These are phyloP conservation scores for Backusella circina DNA, from an alignment of 192 early-diverging fungal species.

Conservation along the genomic window DNA sequence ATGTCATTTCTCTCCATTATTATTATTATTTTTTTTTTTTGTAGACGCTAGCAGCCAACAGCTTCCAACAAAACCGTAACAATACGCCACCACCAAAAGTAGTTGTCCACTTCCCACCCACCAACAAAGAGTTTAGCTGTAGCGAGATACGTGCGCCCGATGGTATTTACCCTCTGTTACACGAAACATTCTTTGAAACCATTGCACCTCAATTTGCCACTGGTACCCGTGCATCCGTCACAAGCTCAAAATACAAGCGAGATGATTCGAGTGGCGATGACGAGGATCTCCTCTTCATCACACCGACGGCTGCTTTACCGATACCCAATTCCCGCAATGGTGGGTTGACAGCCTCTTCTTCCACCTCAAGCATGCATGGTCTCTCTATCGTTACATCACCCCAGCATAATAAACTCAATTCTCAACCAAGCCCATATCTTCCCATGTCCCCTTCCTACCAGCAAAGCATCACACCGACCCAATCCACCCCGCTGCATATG, in stretches of 20 bases:
- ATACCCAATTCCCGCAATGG: slow-evolving; percentile 8
- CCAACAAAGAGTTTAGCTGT: slow-evolving; percentile 30
- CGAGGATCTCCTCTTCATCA: neutral
- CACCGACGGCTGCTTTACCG: slow-evolving; percentile 9
- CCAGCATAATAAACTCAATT: neutral
- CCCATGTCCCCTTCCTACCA: neutral
- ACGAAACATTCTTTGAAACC: slow-evolving; percentile 45
- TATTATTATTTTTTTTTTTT: neutral
- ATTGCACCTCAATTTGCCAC: slow-evolving; percentile 41
- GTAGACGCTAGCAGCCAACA: slow-evolving; percentile 5
- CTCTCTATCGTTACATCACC: neutral
- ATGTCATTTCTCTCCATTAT: neutral
- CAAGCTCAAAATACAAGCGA: slow-evolving; percentile 37
- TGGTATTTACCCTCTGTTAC: slow-evolving; percentile 45
- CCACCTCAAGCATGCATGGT: neutral
- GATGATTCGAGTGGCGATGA: neutral
- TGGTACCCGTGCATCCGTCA: slow-evolving; percentile 42
- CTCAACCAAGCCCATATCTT: neutral
- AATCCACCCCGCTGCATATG: neutral
- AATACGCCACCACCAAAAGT: neutral
- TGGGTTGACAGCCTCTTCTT: neutral
- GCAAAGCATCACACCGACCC: slow-evolving; percentile 2
- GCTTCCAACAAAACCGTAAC: neutral
- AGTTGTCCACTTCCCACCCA: slow-evolving; percentile 28
- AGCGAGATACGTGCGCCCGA: slow-evolving; percentile 48